These are phyloP conservation scores for Arthroderma sp. DNA, from an alignment of 2,329 filamentous ascomycete species.

Conservation along the genomic window DNA sequence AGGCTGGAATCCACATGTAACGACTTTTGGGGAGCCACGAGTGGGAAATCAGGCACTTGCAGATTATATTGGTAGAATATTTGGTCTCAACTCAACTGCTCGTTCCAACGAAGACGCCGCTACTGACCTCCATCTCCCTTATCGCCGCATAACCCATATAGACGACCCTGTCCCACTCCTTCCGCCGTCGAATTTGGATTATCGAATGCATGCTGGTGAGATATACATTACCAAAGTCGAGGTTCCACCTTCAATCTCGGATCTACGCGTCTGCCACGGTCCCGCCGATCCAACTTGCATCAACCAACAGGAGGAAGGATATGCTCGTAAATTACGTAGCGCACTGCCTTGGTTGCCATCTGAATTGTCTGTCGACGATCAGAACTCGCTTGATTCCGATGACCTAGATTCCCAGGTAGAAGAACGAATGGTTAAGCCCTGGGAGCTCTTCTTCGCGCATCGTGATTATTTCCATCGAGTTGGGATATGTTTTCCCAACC, in stretches of 20 bases:
- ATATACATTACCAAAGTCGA: slow-evolving; percentile 65
- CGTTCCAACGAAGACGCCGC: background rate
- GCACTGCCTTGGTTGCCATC: background rate
- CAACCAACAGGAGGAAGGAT: slow-evolving; percentile 34
- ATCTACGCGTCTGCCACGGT: slow-evolving; percentile 61
- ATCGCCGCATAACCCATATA: slow-evolving; percentile 71
- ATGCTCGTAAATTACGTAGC: background rate
- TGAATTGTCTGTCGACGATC: background rate
- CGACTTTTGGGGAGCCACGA: slow-evolving; percentile 83
- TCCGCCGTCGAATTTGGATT: slow-evolving; percentile 80
- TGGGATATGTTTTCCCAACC: slow-evolving; percentile 71
- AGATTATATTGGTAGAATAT: slow-evolving; percentile 43
- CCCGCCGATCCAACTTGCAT: slow-evolving; percentile 62
- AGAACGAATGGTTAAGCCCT: slow-evolving; percentile 46
- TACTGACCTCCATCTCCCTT: slow-evolving; percentile 27
- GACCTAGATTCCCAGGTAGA: background rate
- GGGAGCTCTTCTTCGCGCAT: slow-evolving; percentile 87
- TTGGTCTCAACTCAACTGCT: slow-evolving; percentile 25
- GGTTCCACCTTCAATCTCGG: slow-evolving; percentile 54
- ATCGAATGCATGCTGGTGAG: slow-evolving; percentile 71
- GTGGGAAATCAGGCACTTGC: slow-evolving; percentile 45
- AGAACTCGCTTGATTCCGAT: background rate
- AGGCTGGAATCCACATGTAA: slow-evolving; percentile 66
- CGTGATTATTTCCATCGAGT: slow-evolving; percentile 94
- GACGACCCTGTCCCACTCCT: slow-evolving; percentile 82